These are phyloP conservation scores for Umbelopsis sp. DNA, from an alignment of 371 early-diverging fungal genomes.

Conservation along the genomic window DNA sequence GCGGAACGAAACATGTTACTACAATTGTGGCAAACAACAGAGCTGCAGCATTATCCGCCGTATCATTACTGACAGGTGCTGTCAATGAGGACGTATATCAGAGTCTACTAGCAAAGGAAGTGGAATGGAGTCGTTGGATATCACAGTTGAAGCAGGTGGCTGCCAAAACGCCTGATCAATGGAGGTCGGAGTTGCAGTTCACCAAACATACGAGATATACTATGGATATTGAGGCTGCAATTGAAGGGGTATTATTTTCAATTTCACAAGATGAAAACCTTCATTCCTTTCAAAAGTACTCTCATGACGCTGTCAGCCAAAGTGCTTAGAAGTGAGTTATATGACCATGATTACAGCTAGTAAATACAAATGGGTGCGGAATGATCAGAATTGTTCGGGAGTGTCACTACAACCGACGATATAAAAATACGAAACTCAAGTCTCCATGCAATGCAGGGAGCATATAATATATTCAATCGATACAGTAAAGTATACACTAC, in stretches of 20 bases:
- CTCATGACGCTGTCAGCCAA: neutral
- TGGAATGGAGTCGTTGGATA: neutral
- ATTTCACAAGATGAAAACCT: neutral
- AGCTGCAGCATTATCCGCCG: neutral
- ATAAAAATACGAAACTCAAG: too few species aligned
- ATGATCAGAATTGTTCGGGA: too few species aligned
- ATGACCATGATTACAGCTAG: neutral
- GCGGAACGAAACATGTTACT: neutral
- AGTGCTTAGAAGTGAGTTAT: neutral
- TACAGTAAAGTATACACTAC: too few species aligned
- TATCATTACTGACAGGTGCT: neutral
- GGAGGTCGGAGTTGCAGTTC: neutral
- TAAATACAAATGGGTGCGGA: neutral
- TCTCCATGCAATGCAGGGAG: too few species aligned
- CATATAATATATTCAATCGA: too few species aligned
- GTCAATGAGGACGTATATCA: neutral
- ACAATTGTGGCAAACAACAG: neutral
- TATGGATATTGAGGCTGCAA: neutral
- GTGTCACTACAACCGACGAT: too few species aligned
- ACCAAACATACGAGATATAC: neutral
- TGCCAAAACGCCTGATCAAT: neutral
- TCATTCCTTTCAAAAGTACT: neutral
- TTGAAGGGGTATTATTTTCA: neutral
- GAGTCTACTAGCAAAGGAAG: neutral
- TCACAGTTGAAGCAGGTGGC: neutral